Base-by-base conservation (phyloP, 192 early-diverging fungal species). In the Obelidium mucronatum region DNA sequence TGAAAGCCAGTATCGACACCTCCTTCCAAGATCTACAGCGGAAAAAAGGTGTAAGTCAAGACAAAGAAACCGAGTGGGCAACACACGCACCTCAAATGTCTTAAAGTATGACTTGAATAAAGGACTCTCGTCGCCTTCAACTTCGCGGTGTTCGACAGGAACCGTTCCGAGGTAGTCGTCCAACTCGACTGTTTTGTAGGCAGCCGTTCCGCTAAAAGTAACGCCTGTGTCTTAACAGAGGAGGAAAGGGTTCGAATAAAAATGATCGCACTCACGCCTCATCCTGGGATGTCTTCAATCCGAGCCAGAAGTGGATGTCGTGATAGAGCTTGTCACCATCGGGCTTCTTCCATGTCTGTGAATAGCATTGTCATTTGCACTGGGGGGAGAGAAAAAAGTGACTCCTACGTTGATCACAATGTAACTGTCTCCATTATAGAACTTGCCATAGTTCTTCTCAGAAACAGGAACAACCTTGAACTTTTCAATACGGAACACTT, bases 301-400 rank as follows among this genome's bases (percentile, higher is more conserved):
- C 94, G 53, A 95, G 85, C 93, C 94, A 95, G 74, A 94, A 95
- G 81, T 95, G 93, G 72, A 94, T 84, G 70, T 95, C 84, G 59
- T 95, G 91, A n/a, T 87, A 71, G 11, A 94, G 80, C 15, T 78
- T 84, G 33, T 91, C 87, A 0, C 79, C 82, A 55, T 90, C 76
- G 42, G 86, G 74, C 75, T 89, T 86, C 71, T 88, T 90, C 62
- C 84, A 89, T 0, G 91, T 85, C 88, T 93, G 76, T 34, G 31
- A 40, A 15, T 15, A 72, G 54, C 54, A 55, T 13, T 31, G 22
- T 28, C 72, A 24, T 28, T 13, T 26, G 3, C 53, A 36, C 35
- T 39, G n/a, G 26, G 44, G 63, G 31, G 17, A n/a, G 58, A 34
- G 19, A 34, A 6, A 60, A 42, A 48, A 56, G 39, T 30, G 15